These are phyloP conservation scores for Botrytis aclada DNA, from an alignment of 2,329 filamentous ascomycete genomes.

Conservation along the genomic window DNA sequence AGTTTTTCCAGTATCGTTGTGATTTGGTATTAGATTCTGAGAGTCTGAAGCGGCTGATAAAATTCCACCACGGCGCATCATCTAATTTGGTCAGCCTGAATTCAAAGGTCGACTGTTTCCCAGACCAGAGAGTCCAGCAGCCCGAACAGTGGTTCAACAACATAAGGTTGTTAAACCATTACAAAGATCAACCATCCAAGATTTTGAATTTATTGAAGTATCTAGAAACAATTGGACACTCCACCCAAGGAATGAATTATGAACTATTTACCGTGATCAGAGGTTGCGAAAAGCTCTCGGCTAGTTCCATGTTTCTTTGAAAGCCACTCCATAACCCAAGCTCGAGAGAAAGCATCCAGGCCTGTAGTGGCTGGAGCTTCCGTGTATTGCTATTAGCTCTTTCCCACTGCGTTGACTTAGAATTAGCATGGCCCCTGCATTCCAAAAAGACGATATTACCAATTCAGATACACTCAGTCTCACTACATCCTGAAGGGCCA, in stretches of 20 bases:
- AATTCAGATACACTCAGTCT: neutral
- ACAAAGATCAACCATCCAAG: too few species aligned
- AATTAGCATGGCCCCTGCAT: neutral
- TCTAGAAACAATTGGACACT: neutral
- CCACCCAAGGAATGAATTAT: neutral
- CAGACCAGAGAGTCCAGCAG: neutral
- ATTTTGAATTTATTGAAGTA: too few species aligned
- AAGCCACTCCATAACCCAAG: neutral
- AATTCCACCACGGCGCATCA: neutral
- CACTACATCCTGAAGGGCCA: neutral
- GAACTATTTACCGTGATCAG: neutral
- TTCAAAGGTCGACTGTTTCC: neutral
- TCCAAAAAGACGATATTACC: neutral
- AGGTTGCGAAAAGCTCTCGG: neutral
- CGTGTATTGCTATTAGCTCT: neutral
- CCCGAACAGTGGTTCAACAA: neutral
- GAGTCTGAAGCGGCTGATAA: neutral
- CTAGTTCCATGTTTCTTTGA: neutral
- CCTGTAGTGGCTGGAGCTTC: neutral
- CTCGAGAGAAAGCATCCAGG: neutral
- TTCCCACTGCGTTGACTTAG: neutral
- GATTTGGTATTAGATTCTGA: neutral
- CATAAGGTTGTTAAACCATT: too few species aligned
- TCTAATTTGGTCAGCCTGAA: neutral
- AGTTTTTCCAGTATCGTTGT: neutral